Evolutionary conservation across 2,329 filamentous ascomycete genomes (phyloP), one percentile per base, ranked within the genome.

Genomic region (Talaromyces sp.): DNA sequence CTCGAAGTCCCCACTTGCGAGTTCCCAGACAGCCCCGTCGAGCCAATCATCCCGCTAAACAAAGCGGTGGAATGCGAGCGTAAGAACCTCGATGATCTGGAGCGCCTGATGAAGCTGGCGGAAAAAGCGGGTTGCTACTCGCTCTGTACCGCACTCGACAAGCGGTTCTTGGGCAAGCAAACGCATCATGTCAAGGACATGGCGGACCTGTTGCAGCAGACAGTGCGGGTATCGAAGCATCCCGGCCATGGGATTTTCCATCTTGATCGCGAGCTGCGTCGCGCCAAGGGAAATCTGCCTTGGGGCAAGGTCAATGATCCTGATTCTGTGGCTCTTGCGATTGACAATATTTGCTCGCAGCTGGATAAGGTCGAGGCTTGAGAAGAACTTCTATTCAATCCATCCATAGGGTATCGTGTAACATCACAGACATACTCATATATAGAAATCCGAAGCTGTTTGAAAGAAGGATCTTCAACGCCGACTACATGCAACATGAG

Each of bases 141-240:
- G 10, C 55, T 68, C 10, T 43, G 60, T 13, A 57, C 64, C 14
- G 59, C 57, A 10, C 56, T 69, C 21, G 58, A 69, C 56, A 59
- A 46, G 17, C 61, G 62, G 14, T 69, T 64, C 58, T 51, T 70
- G 46, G 49, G 61, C 38, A 69, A 67, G 57, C 55, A 68, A 43
- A 51, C 65, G 9, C 65, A 59, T 52, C 64, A 69, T 49, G 60
- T 69, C 43, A 69, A 69, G 62, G 64, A 66, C 11, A 49, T 68
- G 41, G 66, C 61, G 3, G 67, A 69, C 58, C 58, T 69, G 26
- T 51, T 69, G 14, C 63, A 67, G 56, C 67, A 69, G 58, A 60
- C 62, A 6, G 62, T 63, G 9, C 56, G 66, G 17, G 67, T 67
- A 7, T 68, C 66, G 10, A 69, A 69, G 62, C 58, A 65, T 52